phyloP scores from a whole-genome alignment of 2,329 filamentous ascomycete species.

The Dothidotthia symphoricarpi region DNA sequence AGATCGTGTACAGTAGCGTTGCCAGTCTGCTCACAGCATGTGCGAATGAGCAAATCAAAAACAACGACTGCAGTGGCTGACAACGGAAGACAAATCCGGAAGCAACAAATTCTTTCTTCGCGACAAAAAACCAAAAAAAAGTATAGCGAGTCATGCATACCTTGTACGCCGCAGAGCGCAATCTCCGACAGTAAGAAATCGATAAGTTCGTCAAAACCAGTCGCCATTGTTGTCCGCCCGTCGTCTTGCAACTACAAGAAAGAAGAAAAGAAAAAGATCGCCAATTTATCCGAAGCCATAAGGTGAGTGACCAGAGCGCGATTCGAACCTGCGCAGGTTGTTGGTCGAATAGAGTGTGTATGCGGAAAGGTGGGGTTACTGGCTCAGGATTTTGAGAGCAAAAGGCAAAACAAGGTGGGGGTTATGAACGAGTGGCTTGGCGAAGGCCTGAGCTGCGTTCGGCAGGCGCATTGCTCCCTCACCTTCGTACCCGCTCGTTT shows the following conservation, averaged over 20 bases:
- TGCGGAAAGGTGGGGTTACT: slow-evolving; percentile 13
- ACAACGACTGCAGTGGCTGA: neutral
- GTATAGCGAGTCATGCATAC: slow-evolving; percentile 44
- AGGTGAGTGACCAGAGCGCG: slow-evolving; percentile 9
- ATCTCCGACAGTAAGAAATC: slow-evolving; percentile 59
- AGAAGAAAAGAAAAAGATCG: slow-evolving; percentile 7
- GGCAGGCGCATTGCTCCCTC: neutral
- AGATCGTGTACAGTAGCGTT: neutral
- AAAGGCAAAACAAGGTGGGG: too few species aligned
- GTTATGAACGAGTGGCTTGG: neutral
- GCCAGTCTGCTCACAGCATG: too few species aligned
- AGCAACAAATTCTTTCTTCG: neutral
- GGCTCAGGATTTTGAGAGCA: neutral
- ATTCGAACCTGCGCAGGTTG: slow-evolving; percentile 15
- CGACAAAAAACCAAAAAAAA: slow-evolving; percentile 1
- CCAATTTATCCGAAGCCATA: slow-evolving; percentile 13
- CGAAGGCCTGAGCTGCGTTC: slow-evolving; percentile 3
- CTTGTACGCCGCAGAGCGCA: slow-evolving; percentile 58
- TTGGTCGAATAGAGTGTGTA: slow-evolving; percentile 10
- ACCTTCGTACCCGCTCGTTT: too few species aligned
- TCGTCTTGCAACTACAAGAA: slow-evolving; percentile 17
- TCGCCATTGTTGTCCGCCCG: slow-evolving; percentile 27
- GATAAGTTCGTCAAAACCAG: slow-evolving; percentile 56
- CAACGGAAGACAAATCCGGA: neutral
- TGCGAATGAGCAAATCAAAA: neutral